Evolutionary conservation across 768 basidiomycete species (phyloP).

Genomic region (Amanita fuliginea): DNA sequence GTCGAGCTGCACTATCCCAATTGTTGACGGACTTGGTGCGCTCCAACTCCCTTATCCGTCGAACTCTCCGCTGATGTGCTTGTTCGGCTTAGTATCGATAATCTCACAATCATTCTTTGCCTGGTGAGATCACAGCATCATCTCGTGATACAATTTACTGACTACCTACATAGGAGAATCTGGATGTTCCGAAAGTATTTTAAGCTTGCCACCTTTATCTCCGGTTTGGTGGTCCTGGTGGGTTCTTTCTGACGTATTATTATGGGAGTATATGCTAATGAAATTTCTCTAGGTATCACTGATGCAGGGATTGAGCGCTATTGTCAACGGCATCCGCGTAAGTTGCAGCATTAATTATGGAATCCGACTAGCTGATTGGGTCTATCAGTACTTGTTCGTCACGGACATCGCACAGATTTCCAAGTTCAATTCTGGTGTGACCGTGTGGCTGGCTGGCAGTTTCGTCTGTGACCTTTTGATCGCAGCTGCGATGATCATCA

Average conservation of each 20-base stretch:
- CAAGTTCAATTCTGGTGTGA: slow-evolving; percentile 4
- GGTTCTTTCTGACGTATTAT: background rate
- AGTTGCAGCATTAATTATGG: background rate
- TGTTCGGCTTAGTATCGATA: background rate
- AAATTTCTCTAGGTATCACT: background rate
- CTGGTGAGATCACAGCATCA: background rate
- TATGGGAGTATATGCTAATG: background rate
- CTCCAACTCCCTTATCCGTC: background rate
- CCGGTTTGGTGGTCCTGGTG: background rate
- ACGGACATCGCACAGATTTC: background rate
- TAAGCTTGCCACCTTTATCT: background rate
- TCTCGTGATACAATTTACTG: background rate
- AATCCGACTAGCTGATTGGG: background rate
- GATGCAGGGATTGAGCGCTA: slow-evolving; percentile 3
- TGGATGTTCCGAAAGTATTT: slow-evolving; percentile 3
- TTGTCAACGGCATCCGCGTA: slow-evolving; percentile 4
- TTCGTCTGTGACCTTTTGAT: slow-evolving; percentile 9
- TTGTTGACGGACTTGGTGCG: background rate
- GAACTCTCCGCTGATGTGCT: background rate
- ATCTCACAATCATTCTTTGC: slow-evolving; percentile 4
- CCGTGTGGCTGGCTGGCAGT: slow-evolving; percentile 9
- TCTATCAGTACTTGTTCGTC: slow-evolving; percentile 1
- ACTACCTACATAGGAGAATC: background rate
- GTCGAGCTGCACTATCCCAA: slow-evolving; percentile 2
- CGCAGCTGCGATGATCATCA: slow-evolving; percentile 9